These are phyloP conservation scores for Blepharisma japonicum DNA, from an alignment of 73 alveolate genomes.

Conservation along the genomic window DNA sequence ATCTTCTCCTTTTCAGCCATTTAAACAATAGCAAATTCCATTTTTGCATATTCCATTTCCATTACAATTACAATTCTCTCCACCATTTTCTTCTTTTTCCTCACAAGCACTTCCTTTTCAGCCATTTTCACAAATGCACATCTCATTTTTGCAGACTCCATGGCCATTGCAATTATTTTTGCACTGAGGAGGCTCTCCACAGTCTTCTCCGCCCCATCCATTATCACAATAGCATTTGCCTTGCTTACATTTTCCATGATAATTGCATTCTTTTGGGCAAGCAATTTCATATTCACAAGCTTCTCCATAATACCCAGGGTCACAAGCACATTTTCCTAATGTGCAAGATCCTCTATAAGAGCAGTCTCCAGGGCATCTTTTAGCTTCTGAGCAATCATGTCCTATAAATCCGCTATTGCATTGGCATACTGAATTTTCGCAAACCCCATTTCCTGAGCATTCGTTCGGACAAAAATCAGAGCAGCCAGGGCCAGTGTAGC, in stretches of 20 bases:
- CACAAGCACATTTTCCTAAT: conserved; percentile 7
- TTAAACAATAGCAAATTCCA: conserved; percentile 1
- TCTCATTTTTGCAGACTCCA: neutral
- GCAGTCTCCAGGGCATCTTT: neutral
- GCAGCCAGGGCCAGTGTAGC: neutral
- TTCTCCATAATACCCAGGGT: conserved; percentile 32
- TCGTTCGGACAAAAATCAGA: neutral
- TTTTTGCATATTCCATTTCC: neutral
- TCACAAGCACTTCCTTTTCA: neutral
- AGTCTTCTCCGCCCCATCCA: neutral
- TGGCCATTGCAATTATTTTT: neutral
- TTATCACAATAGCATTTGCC: conserved; percentile 17
- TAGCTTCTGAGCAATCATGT: neutral
- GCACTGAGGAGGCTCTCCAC: too few species aligned
- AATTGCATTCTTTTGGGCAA: neutral
- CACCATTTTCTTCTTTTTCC: neutral
- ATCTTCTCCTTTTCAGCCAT: neutral
- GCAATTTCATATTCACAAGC: conserved; percentile 7
- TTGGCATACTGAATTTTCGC: neutral
- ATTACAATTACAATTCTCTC: neutral
- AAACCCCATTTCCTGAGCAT: neutral
- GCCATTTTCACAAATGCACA: neutral
- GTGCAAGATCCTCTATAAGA: conserved; percentile 5
- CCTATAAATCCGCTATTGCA: conserved; percentile 6
- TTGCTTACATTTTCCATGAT: conserved; percentile 12